Evolutionary conservation across 768 basidiomycete genomes (phyloP).

Genomic region (Lactarius quietus): DNA sequence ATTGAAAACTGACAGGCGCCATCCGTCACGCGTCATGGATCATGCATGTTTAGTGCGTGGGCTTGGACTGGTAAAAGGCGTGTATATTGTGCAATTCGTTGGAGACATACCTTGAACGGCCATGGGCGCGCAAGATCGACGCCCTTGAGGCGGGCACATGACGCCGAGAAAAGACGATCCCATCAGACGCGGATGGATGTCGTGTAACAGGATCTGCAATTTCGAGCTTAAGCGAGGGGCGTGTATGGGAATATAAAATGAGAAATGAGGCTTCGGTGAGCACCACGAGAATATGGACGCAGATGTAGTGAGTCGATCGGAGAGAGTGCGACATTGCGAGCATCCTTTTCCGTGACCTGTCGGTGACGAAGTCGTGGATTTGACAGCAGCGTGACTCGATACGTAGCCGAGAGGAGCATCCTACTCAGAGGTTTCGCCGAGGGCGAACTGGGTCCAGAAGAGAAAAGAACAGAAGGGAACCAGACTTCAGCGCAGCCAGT

Average conservation of each 20-base stretch:
- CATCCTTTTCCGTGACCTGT: neutral
- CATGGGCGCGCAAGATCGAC: neutral
- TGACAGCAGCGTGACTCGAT: neutral
- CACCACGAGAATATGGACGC: neutral
- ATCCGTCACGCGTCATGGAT: neutral
- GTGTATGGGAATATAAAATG: neutral
- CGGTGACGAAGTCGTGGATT: neutral
- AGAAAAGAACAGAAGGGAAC: neutral
- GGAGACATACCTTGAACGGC: neutral
- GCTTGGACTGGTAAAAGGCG: neutral
- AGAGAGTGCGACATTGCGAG: neutral
- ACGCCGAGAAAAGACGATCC: neutral
- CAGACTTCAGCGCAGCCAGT: neutral
- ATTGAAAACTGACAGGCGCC: neutral
- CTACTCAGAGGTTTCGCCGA: neutral
- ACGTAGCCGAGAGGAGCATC: neutral
- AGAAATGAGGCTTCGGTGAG: neutral
- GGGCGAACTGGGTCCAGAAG: neutral
- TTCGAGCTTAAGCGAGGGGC: neutral
- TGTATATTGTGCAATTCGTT: neutral
- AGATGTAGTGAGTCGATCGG: neutral
- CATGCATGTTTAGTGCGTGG: neutral
- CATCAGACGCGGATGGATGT: neutral
- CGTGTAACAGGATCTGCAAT: neutral
- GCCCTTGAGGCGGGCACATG: neutral